These are phyloP conservation scores for Kodamaea nitidulidarum DNA, from an alignment of 805 yeast species.

Conservation along the genomic window DNA sequence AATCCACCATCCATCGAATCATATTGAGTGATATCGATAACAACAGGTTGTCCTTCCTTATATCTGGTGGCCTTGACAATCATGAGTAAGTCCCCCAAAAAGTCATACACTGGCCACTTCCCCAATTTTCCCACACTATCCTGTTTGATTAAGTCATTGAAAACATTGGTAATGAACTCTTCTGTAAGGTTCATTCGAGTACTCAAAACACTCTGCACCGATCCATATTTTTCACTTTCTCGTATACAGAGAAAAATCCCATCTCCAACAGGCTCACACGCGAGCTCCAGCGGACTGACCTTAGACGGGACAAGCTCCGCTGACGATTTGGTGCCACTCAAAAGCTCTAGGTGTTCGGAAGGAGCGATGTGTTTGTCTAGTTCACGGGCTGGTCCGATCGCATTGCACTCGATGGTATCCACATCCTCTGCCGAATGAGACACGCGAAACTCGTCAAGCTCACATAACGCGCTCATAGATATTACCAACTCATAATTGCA, in stretches of 20 bases:
- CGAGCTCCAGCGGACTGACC: background rate
- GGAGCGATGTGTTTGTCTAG: background rate
- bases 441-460: conserved; percentile 28
- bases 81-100: background rate
- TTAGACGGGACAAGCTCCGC: background rate
- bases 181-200: background rate
- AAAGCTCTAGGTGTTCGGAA: too few relatives aligned
- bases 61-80: background rate
- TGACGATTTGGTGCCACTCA: too few relatives aligned
- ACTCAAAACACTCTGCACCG: background rate
- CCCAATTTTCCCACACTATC: background rate
- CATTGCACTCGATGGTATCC: background rate
- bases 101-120: background rate
- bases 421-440: background rate
- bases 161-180: background rate
- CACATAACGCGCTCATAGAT: conserved; percentile 49
- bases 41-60: background rate
- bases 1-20: too few relatives aligned
- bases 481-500: conserved; percentile 55
- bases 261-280: background rate
- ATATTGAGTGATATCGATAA: background rate
- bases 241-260: background rate
- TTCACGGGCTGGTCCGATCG: background rate
- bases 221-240: background rate
- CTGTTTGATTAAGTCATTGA: background rate